phyloP scores from a whole-genome alignment of 1,139 yeast genomes.

The Taiozyma onychis region DNA sequence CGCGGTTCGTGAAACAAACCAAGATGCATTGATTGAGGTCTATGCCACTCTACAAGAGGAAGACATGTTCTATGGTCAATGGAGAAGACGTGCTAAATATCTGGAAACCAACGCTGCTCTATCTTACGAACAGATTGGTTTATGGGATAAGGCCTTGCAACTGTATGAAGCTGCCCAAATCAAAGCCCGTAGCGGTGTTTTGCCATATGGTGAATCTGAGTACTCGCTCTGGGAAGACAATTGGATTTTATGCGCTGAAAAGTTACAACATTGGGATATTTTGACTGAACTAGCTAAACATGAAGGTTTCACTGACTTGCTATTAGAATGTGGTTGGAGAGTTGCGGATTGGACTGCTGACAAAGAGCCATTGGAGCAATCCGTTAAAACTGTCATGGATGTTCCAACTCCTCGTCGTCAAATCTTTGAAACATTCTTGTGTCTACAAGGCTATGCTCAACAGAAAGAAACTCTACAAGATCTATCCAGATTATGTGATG shows the following conservation, averaged over 20 bases:
- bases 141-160: slow-evolving; percentile 93
- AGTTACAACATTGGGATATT: slow-evolving; percentile 97
- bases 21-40: slow-evolving; percentile 86
- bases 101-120: slow-evolving; percentile 89
- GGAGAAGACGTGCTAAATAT: slow-evolving; percentile 95
- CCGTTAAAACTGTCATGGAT: slow-evolving; percentile 95
- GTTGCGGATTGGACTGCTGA: slow-evolving; percentile 99
- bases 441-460: slow-evolving; percentile 90
- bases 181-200: slow-evolving; percentile 90
- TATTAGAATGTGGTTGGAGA: slow-evolving; percentile 98
- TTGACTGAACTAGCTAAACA: slow-evolving; percentile 95
- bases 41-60: slow-evolving; percentile 88
- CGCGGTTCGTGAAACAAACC: slow-evolving; percentile 77
- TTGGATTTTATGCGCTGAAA: slow-evolving; percentile 96
- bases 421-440: slow-evolving; percentile 88
- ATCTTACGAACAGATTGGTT: slow-evolving; percentile 90
- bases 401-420: slow-evolving; percentile 98
- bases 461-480: slow-evolving; percentile 78
- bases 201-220: slow-evolving; percentile 94
- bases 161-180: slow-evolving; percentile 96
- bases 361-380: slow-evolving; percentile 88
- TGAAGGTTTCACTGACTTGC: slow-evolving; percentile 91
- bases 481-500: slow-evolving; percentile 83
- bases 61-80: slow-evolving; percentile 94
- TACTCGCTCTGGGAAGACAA: slow-evolving; percentile 98